Evolutionary conservation across 2,329 filamentous ascomycete genomes (phyloP).

Genomic region (Coleophoma eucalyptorum): DNA sequence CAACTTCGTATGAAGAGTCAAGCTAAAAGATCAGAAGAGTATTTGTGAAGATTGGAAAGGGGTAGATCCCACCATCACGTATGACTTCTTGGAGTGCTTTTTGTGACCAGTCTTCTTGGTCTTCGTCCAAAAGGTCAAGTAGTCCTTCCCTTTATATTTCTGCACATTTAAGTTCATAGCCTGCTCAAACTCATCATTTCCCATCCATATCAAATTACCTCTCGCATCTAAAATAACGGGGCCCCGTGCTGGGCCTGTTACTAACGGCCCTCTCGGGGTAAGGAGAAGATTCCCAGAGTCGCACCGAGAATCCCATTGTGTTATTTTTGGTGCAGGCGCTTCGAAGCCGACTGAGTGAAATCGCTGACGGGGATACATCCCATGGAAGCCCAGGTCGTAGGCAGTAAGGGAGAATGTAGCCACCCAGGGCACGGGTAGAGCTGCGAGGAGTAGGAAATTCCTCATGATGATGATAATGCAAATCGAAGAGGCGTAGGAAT

Average conservation of each 20-base stretch:
- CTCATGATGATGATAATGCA: neutral
- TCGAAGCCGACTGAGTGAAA: constrained; percentile 12
- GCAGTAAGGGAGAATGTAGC: constrained; percentile 11
- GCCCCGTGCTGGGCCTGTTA: constrained; percentile 6
- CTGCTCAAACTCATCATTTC: neutral
- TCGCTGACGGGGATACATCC: constrained; percentile 11
- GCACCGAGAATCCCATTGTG: constrained; percentile 11
- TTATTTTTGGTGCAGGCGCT: constrained; percentile 7
- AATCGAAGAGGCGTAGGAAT: neutral
- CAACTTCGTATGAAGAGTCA: constrained; percentile 26
- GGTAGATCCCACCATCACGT: constrained; percentile 21
- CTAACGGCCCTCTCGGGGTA: constrained; percentile 8
- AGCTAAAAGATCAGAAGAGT: constrained; percentile 13
- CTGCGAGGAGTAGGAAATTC: neutral
- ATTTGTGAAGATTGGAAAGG: constrained; percentile 10
- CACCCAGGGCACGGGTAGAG: neutral
- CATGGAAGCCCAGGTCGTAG: constrained; percentile 12
- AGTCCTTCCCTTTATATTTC: constrained; percentile 2
- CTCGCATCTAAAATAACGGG: constrained; percentile 2
- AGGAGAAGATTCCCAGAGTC: constrained; percentile 9
- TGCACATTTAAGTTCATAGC: neutral
- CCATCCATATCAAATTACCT: constrained; percentile 3
- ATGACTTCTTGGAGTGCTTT: constrained; percentile 6
- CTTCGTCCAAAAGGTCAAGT: constrained; percentile 4
- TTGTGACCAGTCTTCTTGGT: neutral